phyloP scores from a whole-genome alignment of 208 protist species.

The Naegleria gruberi region DNA sequence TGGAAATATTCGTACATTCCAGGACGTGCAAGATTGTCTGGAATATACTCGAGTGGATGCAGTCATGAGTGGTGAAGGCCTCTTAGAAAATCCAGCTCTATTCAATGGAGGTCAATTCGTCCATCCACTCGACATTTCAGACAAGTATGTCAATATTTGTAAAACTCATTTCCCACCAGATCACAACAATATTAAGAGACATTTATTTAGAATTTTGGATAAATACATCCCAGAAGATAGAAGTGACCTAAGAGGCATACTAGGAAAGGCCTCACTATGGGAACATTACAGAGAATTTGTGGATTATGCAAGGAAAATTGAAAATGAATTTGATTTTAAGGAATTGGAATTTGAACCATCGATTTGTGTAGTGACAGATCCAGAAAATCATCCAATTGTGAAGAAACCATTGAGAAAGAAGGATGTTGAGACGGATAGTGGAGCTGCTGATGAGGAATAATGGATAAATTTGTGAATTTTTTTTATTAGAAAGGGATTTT shows the following conservation, averaged over 20 bases:
- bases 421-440: not conserved
- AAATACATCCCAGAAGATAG: not conserved
- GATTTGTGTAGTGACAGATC: not conserved
- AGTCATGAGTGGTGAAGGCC: conserved; percentile 73
- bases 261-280: not conserved
- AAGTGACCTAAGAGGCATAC: not conserved
- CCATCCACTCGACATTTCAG: not conserved
- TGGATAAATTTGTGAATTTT: too few relatives aligned
- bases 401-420: not conserved
- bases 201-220: not conserved
- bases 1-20: conserved; percentile 63
- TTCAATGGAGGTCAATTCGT: conserved; percentile 33
- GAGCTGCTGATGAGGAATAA: too few relatives aligned
- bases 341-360: not conserved
- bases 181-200: not conserved
- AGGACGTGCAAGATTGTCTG: conserved; percentile 52
- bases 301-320: not conserved
- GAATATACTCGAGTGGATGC: conserved; percentile 53
- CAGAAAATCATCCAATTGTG: not conserved
- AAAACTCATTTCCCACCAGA: not conserved
- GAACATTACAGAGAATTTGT: not conserved
- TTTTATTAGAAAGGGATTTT: too few relatives aligned
- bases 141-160: not conserved
- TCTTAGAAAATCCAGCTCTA: conserved; percentile 68
- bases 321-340: not conserved